Percentiles rank a stretch among this genome's conserved stretches.
Conservation (phyloP, 2,329 filamentous ascomycete species). For the Fusarium abutilonis region DNA sequence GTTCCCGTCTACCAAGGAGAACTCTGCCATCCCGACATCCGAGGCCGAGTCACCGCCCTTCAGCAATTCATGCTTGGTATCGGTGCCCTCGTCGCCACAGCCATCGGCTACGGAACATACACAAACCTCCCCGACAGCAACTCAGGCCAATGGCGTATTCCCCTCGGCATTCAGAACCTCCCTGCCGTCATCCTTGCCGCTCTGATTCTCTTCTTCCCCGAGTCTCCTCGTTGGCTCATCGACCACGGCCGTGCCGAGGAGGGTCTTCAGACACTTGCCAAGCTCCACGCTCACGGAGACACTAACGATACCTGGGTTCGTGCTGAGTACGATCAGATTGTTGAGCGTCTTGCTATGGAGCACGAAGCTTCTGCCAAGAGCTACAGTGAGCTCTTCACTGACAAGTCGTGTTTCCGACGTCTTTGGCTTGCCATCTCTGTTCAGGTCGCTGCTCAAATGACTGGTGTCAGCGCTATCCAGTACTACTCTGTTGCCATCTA, state of each 20-base stretch:
- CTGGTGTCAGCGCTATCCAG: slow-evolving; percentile 77
- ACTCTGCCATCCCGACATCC: slow-evolving; percentile 79
- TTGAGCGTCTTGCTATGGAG: slow-evolving; percentile 70
- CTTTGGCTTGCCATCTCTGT: slow-evolving; percentile 75
- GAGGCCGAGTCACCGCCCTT: slow-evolving; percentile 77
- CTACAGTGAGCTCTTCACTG: slow-evolving; percentile 73
- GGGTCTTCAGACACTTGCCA: slow-evolving; percentile 72
- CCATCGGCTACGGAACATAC: slow-evolving; percentile 73
- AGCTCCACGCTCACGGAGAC: slow-evolving; percentile 75
- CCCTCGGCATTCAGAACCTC: slow-evolving; percentile 74
- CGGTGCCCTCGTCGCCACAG: slow-evolving; percentile 75
- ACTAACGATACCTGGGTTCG: slow-evolving; percentile 73
- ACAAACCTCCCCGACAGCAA: slow-evolving; percentile 45
- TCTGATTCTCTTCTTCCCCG: slow-evolving; percentile 76
- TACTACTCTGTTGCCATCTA: slow-evolving; percentile 78
- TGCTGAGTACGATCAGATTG: slow-evolving; percentile 77
- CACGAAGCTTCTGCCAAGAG: slow-evolving; percentile 76
- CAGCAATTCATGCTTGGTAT: slow-evolving; percentile 88
- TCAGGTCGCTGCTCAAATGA: slow-evolving; percentile 80
- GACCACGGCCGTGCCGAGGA: slow-evolving; percentile 72
- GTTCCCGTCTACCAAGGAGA: slow-evolving; percentile 79
- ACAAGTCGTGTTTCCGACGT: slow-evolving; percentile 72
- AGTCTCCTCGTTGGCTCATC: slow-evolving; percentile 79
- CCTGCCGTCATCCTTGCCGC: slow-evolving; percentile 72
- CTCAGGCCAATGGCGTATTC: slow-evolving; percentile 51